These are phyloP conservation scores for Epipyxis sp. DNA, from an alignment of 108 stramenopile genomes.

Conservation along the genomic window DNA sequence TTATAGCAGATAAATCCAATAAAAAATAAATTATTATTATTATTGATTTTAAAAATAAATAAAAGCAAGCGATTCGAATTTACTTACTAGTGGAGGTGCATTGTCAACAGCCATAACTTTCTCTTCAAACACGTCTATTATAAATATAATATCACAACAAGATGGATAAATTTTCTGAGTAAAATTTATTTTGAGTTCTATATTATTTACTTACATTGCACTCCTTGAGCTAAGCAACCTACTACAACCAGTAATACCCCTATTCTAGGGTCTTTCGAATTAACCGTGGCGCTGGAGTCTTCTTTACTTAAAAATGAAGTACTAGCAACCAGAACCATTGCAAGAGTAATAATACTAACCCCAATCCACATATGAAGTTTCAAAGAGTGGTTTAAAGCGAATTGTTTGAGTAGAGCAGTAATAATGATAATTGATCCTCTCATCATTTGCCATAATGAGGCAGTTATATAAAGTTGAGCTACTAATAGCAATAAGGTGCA, in stretches of 20 bases:
- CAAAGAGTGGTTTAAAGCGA: conserved; percentile 35
- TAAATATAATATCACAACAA: background rate
- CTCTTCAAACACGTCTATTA: conserved; percentile 48
- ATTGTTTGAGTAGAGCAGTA: conserved; percentile 49
- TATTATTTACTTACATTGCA: conserved; percentile 29
- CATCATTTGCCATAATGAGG: conserved; percentile 51
- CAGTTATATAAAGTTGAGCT: conserved; percentile 52
- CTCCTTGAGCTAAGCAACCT: conserved; percentile 50
- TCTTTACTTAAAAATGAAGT: conserved; percentile 36
- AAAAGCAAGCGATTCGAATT: conserved; percentile 48
- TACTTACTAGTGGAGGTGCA: conserved; percentile 49
- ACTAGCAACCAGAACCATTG: conserved; percentile 50
- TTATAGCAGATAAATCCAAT: too few relatives aligned
- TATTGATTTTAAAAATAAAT: conserved; percentile 2
- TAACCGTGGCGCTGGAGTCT: background rate
- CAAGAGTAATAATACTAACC: conserved; percentile 45
- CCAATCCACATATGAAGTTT: conserved; percentile 51
- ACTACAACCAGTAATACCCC: conserved; percentile 47
- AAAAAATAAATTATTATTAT: background rate
- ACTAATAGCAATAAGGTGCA: conserved; percentile 31
- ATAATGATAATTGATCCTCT: conserved; percentile 54
- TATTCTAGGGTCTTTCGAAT: conserved; percentile 33
- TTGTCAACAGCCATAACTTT: conserved; percentile 51
- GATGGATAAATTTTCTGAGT: background rate
- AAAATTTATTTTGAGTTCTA: conserved; percentile 38